A percentile compares a stretch with the other conserved stretches of the same genome.
Conservation (phyloP, 2,329 filamentous ascomycete species). For the Hymenoscyphus linearis region DNA sequence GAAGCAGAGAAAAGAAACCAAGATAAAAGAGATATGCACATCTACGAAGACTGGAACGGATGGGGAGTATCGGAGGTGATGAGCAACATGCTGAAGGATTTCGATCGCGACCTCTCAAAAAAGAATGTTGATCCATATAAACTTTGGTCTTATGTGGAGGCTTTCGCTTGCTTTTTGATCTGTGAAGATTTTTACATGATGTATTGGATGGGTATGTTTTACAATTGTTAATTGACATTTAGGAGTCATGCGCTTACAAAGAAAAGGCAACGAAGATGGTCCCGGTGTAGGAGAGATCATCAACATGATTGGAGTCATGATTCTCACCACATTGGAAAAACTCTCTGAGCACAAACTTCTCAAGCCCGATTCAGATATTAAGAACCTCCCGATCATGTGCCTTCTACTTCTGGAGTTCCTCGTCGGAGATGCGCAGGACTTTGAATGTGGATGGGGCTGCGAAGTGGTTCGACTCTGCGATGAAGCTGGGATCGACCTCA, state of each 20-base stretch:
- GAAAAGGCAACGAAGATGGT: slow-evolving; percentile 18
- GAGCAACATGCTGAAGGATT: slow-evolving; percentile 21
- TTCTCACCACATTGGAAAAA: slow-evolving; percentile 50
- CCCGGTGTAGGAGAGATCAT: slow-evolving; percentile 20
- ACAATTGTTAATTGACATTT: too few species aligned
- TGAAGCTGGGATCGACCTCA: slow-evolving; percentile 16
- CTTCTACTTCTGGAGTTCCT: slow-evolving; percentile 41
- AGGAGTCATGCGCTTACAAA: background rate
- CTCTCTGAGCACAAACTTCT: slow-evolving; percentile 34
- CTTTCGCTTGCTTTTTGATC: slow-evolving; percentile 12
- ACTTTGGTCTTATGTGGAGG: slow-evolving; percentile 23
- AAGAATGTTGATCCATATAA: slow-evolving; percentile 15
- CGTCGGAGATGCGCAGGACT: slow-evolving; percentile 43
- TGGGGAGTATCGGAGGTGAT: slow-evolving; percentile 17
- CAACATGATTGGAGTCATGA: slow-evolving; percentile 53
- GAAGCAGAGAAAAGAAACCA: slow-evolving; percentile 17
- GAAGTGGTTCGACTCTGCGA: slow-evolving; percentile 34
- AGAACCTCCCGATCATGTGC: slow-evolving; percentile 45
- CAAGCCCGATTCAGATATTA: slow-evolving; percentile 37
- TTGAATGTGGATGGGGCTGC: slow-evolving; percentile 49
- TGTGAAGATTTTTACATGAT: slow-evolving; percentile 3
- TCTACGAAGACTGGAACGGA: slow-evolving; percentile 23
- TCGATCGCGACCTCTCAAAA: slow-evolving; percentile 19
- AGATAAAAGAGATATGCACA: slow-evolving; percentile 15
- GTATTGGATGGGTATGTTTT: slow-evolving; percentile 12